Evolutionary conservation across 2,329 filamentous ascomycete species (phyloP).

Genomic region (Aaosphaeria pasadenensis): DNA sequence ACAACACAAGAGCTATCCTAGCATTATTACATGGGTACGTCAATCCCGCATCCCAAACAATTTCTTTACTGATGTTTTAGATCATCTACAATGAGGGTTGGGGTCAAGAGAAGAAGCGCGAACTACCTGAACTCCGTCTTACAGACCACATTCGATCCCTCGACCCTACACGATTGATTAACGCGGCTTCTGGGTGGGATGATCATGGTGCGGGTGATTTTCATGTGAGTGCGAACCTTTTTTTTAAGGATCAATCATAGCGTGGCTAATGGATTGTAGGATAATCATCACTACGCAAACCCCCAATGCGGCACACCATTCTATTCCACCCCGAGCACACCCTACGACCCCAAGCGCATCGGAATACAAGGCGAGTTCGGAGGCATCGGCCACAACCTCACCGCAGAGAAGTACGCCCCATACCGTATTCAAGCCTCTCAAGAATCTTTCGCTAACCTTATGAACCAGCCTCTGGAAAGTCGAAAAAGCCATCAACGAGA

Average conservation of each 20-base stretch:
- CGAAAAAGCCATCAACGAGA: slow-evolving; percentile 54
- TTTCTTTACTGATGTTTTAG: slow-evolving; percentile 27
- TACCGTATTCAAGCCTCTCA: no score
- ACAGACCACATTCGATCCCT: slow-evolving; percentile 54
- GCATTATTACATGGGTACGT: slow-evolving; percentile 65
- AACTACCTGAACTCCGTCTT: slow-evolving; percentile 56
- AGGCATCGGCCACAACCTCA: slow-evolving; percentile 64
- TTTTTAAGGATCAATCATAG: not conserved
- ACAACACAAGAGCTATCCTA: slow-evolving; percentile 63
- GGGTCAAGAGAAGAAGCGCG: slow-evolving; percentile 55
- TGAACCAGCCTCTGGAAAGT: slow-evolving; percentile 61
- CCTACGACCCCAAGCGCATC: slow-evolving; percentile 56
- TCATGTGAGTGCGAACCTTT: slow-evolving; percentile 11
- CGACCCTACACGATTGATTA: slow-evolving; percentile 63
- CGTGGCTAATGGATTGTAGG: slow-evolving; percentile 35
- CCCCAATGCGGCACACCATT: slow-evolving; percentile 70
- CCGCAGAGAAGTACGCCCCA: slow-evolving; percentile 52
- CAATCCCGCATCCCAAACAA: no score
- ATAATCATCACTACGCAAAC: slow-evolving; percentile 71
- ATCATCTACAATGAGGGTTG: slow-evolving; percentile 72
- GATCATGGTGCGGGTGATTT: slow-evolving; percentile 68
- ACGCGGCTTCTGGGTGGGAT: slow-evolving; percentile 63
- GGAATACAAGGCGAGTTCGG: slow-evolving; percentile 71
- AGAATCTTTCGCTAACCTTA: no score
- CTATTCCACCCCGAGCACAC: slow-evolving; percentile 58